Evolutionary conservation across 1,284 basidiomycete genomes (phyloP).

Genomic region (Fistulina hepatica): DNA sequence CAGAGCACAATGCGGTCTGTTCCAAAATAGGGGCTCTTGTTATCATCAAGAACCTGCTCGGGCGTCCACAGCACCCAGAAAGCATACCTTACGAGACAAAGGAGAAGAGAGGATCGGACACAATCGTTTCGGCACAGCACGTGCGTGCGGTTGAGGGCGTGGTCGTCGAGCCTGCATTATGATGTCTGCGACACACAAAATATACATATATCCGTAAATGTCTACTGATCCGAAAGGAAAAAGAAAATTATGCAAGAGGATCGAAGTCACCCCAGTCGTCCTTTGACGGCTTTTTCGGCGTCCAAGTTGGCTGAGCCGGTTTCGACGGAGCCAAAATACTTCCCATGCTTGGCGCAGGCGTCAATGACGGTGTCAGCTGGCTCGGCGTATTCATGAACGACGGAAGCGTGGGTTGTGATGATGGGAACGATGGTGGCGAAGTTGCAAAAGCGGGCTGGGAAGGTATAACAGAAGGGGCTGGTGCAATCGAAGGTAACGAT

Average conservation of each 20-base stretch:
- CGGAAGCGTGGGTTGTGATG: conserved; percentile 12
- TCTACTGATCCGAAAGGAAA: conserved; percentile 8
- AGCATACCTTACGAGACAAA: conserved; percentile 27
- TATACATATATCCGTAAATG: conserved; percentile 11
- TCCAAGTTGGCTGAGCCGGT: conserved; percentile 39
- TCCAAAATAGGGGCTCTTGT: conserved; percentile 68
- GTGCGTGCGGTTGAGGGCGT: conserved; percentile 40
- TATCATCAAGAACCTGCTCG: conserved; percentile 52
- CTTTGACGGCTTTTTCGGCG: conserved; percentile 36
- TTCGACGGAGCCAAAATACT: conserved; percentile 48
- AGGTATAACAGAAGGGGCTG: conserved; percentile 3
- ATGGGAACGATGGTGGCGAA: conserved; percentile 12
- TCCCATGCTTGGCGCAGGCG: conserved; percentile 31
- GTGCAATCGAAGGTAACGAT: conserved; percentile 21
- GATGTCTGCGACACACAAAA: conserved; percentile 1
- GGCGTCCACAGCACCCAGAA: conserved; percentile 39
- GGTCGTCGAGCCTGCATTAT: conserved; percentile 33
- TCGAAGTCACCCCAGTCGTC: conserved; percentile 75
- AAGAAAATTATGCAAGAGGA: conserved; percentile 36
- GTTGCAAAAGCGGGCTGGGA: conserved; percentile 13
- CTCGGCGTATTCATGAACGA: not conserved
- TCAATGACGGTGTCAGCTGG: too few species aligned
- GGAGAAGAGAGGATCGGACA: conserved; percentile 27
- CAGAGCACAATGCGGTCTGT: conserved; percentile 52
- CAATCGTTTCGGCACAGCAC: conserved; percentile 43